phyloP scores from a whole-genome alignment of 257 asterid species.

The Rhazya stricta region DNA sequence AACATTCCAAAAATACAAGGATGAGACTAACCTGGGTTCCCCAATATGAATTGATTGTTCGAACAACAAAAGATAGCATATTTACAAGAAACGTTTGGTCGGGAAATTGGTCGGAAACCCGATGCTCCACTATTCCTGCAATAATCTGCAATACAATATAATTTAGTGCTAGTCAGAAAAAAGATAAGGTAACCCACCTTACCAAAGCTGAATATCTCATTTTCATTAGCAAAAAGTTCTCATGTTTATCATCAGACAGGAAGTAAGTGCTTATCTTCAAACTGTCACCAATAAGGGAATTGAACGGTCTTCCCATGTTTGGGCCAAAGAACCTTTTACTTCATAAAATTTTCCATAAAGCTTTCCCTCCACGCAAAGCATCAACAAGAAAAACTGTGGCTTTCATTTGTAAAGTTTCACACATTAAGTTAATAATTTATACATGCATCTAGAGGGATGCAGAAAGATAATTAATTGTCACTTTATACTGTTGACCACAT shows the following conservation, averaged over 20 bases:
- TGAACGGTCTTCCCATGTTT: background rate
- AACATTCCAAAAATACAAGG: background rate
- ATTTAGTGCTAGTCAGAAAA: background rate
- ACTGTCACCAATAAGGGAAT: slow-evolving; percentile 1
- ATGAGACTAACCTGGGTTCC: slow-evolving; percentile 70
- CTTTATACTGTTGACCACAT: background rate
- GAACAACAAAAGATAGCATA: slow-evolving; percentile 72
- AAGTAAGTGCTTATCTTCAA: background rate
- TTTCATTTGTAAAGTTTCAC: background rate
- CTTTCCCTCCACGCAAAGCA: background rate
- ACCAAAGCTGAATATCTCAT: background rate
- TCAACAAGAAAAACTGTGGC: background rate
- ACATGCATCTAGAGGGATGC: background rate
- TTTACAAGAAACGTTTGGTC: slow-evolving; percentile 73
- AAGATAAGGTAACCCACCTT: background rate
- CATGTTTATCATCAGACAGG: background rate
- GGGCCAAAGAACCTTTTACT: background rate
- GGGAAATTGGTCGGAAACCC: slow-evolving; percentile 67
- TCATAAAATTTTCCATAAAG: slow-evolving; percentile 2
- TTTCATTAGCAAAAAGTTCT: background rate
- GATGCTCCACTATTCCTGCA: slow-evolving; percentile 86
- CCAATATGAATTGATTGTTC: slow-evolving; percentile 93
- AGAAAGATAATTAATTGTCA: background rate
- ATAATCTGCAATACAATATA: slow-evolving; percentile 49
- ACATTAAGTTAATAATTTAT: background rate